Evolutionary conservation across 805 yeast genomes (phyloP).

Genomic region (Yamadazyma endophytica): DNA sequence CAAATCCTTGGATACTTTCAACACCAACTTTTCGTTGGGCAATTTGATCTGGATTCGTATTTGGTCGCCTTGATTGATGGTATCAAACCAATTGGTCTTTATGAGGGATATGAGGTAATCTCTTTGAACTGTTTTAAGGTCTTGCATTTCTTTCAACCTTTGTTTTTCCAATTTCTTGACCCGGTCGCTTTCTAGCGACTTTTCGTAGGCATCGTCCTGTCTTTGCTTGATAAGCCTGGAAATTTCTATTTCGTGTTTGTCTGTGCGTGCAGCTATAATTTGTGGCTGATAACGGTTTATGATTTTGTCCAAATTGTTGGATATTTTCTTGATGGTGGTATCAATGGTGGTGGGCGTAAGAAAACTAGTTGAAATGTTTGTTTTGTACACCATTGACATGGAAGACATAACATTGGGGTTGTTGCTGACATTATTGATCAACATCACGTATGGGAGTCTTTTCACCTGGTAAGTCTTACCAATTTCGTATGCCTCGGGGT

Average conservation of each 20-base stretch:
- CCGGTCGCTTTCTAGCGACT: slow-evolving; percentile 47
- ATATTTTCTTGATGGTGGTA: slow-evolving; percentile 20
- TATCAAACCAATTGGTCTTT: slow-evolving; percentile 6
- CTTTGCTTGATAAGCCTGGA: slow-evolving; percentile 35
- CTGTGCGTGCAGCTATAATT: slow-evolving; percentile 31
- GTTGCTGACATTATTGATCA: slow-evolving; percentile 32
- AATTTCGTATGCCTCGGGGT: slow-evolving; percentile 36
- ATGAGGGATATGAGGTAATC: slow-evolving; percentile 8
- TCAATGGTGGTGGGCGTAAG: slow-evolving; percentile 4
- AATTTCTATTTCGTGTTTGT: slow-evolving; percentile 38
- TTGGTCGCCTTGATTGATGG: slow-evolving; percentile 8
- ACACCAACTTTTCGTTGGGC: slow-evolving; percentile 44
- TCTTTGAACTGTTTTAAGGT: slow-evolving; percentile 5
- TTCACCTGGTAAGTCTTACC: slow-evolving; percentile 26
- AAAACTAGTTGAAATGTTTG: slow-evolving; percentile 21
- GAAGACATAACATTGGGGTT: slow-evolving; percentile 33
- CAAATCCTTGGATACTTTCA: slow-evolving; percentile 37
- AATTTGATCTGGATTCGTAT: slow-evolving; percentile 49
- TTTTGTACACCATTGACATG: slow-evolving; percentile 34
- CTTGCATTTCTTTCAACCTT: slow-evolving; percentile 12
- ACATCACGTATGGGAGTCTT: slow-evolving; percentile 33
- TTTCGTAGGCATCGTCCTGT: slow-evolving; percentile 40
- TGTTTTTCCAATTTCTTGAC: slow-evolving; percentile 45
- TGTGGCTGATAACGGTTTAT: slow-evolving; percentile 34
- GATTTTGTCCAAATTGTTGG: slow-evolving; percentile 19